Conservation (phyloP, 306 rosid species). For the Sechiopsis laciniata region DNA sequence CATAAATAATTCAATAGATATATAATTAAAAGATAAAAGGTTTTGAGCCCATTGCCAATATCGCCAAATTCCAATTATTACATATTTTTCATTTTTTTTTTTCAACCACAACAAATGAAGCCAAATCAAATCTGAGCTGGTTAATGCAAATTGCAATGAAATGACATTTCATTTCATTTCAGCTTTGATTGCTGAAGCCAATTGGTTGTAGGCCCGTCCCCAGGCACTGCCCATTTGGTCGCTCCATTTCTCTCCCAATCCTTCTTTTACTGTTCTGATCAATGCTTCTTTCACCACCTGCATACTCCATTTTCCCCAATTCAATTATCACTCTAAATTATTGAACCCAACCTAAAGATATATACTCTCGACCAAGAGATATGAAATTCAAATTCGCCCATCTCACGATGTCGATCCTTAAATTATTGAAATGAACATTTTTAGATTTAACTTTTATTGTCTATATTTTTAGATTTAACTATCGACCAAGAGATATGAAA, state of each 20-base stretch:
- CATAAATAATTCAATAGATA: neutral
- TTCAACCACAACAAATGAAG: neutral
- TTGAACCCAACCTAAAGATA: no score
- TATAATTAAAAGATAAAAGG: neutral
- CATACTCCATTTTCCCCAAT: neutral
- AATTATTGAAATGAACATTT: no score
- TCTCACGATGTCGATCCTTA: no score
- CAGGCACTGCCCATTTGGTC: slow-evolving; percentile 27
- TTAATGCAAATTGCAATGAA: neutral
- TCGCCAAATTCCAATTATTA: neutral
- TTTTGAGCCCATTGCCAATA: slow-evolving; percentile 7
- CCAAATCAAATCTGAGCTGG: neutral
- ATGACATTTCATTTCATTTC: slow-evolving; percentile 24
- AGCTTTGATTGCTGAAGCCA: slow-evolving; percentile 32
- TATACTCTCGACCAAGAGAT: no score
- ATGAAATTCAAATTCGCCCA: no score
- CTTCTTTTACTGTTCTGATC: slow-evolving; percentile 27
- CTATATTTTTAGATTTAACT: no score
- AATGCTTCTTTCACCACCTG: slow-evolving; percentile 37
- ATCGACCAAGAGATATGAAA: no score
- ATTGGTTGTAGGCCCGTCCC: slow-evolving; percentile 29
- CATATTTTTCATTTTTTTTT: slow-evolving; percentile 8
- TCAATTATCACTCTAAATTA: neutral
- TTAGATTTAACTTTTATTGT: no score
- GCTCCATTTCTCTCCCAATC: slow-evolving; percentile 29